A percentile compares a stretch with the other conserved stretches of the same genome.
Evolutionary conservation across 1,284 basidiomycete species (phyloP).

Genomic region (Trametes versicolor): DNA sequence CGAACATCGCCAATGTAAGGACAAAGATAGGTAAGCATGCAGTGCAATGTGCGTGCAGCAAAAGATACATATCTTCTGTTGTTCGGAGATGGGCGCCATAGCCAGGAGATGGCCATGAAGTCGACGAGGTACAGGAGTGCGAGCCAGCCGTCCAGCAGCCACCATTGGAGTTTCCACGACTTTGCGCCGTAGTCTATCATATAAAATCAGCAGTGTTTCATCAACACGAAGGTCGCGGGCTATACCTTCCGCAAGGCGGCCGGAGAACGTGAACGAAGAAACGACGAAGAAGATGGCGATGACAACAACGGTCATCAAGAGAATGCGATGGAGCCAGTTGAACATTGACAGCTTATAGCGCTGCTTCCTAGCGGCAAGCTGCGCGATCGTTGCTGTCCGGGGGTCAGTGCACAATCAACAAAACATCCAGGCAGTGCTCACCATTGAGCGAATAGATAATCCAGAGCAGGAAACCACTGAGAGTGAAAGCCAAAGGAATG

Average conservation of each 20-base stretch:
- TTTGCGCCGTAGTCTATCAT: conserved; percentile 87
- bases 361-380: conserved; percentile 87
- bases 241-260: conserved; percentile 86
- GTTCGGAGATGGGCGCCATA: conserved; percentile 94
- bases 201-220: background rate
- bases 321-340: conserved; percentile 85
- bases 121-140: conserved; percentile 85
- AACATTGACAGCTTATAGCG: conserved; percentile 90
- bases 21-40: conserved; percentile 45
- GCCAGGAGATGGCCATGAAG: conserved; percentile 86
- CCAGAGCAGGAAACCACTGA: conserved; percentile 96
- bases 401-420: conserved; percentile 1
- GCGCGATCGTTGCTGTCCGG: conserved; percentile 78
- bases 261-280: conserved; percentile 91
- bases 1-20: conserved; percentile 83
- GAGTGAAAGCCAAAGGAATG: conserved; percentile 92
- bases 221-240: background rate
- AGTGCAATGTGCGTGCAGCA: conserved; percentile 18
- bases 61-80: conserved; percentile 83
- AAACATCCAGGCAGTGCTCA: conserved; percentile 43
- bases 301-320: conserved; percentile 86
- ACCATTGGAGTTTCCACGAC: conserved; percentile 96
- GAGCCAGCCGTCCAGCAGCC: conserved; percentile 96
- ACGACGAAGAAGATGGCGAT: conserved; percentile 93
- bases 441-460: conserved; percentile 92